These are phyloP conservation scores for Aphanomyces stellatus DNA, from an alignment of 352 stramenopile species.

Conservation along the genomic window DNA sequence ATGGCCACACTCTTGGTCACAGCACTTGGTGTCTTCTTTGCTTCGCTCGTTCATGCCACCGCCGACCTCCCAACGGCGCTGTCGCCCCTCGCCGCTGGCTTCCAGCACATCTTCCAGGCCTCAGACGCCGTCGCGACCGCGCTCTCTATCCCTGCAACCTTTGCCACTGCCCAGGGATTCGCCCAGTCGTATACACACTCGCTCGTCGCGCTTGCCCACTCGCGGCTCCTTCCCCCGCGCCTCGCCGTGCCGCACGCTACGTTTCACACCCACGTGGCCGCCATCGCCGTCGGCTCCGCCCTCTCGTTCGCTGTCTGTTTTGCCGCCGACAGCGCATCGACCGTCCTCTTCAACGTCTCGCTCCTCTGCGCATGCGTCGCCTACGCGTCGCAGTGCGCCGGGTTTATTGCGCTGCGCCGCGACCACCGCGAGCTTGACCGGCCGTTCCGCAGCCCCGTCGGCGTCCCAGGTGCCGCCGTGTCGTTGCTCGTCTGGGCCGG, in stretches of 20 bases:
- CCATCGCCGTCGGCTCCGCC: conserved; percentile 21
- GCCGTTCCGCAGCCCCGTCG: conserved; percentile 34
- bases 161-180: conserved; percentile 18
- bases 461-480: conserved; percentile 25
- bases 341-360: conserved; percentile 28
- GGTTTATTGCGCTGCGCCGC: conserved; percentile 36
- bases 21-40: conserved; percentile 23
- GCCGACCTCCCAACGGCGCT: conserved; percentile 11
- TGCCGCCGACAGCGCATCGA: conserved; percentile 18
- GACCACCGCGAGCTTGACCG: conserved; percentile 36
- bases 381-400: conserved; percentile 29
- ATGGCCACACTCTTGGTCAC: conserved; percentile 22
- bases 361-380: conserved; percentile 26
- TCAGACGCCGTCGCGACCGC: conserved; percentile 1
- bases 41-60: conserved; percentile 20
- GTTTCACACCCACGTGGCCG: conserved; percentile 26
- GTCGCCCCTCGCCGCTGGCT: conserved; percentile 20
- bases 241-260: conserved; percentile 20
- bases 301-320: conserved; percentile 27
- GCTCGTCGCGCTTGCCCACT: conserved; percentile 17
- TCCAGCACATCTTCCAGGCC: conserved; percentile 6
- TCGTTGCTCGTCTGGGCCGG: conserved; percentile 29
- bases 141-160: conserved; percentile 23
- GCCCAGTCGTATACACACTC: conserved; percentile 22
- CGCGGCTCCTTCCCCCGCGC: conserved; percentile 18